Base-by-base conservation (phyloP, 2,329 filamentous ascomycete genomes). In the Cladobotryum protrusum region DNA sequence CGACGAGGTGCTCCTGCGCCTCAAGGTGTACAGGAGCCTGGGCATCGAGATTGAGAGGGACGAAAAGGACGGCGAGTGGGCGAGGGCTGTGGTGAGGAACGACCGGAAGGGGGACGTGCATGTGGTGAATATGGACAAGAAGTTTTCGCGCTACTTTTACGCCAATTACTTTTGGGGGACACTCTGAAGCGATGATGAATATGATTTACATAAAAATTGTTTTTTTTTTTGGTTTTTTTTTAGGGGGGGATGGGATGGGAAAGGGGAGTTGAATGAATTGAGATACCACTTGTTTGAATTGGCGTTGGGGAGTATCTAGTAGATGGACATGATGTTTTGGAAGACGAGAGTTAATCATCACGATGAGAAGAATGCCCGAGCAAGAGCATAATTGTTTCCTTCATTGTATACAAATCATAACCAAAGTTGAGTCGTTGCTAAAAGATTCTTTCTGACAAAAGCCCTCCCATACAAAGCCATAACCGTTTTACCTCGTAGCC, bases 141-240 rank as follows among this genome's bases (percentile, higher is more conserved):
- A 93, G 72, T 91, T 96, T 67, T 92, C 88, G 52, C 79, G 85
- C 54, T 92, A 87, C 67, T 96, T 95, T 64, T 96, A 96, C 63
- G 89, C 91, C 18, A 95, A 96, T 61, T 95, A 95, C 67, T 95
- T 97, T 64, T 99, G 93, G 93, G 79, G 89, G 61, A 92, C 84
- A 29, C 75, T 96, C 66, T 95, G 52, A 59, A n/a, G 24, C 19
- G n/a, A 29, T 29, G 18, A 18, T 44, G 36, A 34, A 32, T 48
- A 35, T 8, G 33, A 15, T 50, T 43, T 37, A 17, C 39, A 24
- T n/a, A n/a, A n/a, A n/a, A n/a, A n/a, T n/a, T n/a, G n/a, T n/a
- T n/a, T 15, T 39, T 36, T 36, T 13, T 19, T n/a, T 32, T 40
- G 29, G n/a, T 4, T 36, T 48, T 8, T 2, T 29, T 18, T 35